Evolutionary conservation across 1,139 yeast species (phyloP), one percentile per base, ranked within the genome.

Genomic region (Suhomyces bokatorum): DNA sequence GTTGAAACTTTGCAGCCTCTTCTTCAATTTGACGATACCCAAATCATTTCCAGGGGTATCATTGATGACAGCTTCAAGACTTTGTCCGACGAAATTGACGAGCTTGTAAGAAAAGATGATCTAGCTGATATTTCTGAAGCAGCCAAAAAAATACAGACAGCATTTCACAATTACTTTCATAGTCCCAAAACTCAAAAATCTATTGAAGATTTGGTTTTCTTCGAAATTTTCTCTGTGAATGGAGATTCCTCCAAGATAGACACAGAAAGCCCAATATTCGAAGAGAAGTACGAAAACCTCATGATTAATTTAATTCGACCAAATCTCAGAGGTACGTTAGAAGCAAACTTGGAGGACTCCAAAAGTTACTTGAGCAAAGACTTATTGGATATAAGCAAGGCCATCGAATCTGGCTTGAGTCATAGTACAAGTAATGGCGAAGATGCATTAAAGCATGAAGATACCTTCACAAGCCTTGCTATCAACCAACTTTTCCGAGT

Each of bases 401-500:
- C 22, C 27, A 32, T 32, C 12, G 35, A 17, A 7, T 15, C 22
- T 4, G 36, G 13, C 14, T 7, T 20, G 8, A 34, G 7, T 11
- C n/a, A 34, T 13, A 13, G 17, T 4, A n/a, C 28, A 12, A 34
- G 17, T 22, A 14, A n/a, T 5, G 13, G 16, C 5, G 6, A 24
- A 20, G 3, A 26, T 22, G 16, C 9, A 20, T 11, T 9, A 12
- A 12, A 31, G 45, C 15, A 39, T 46, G 11, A 20, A 14, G 38
- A 41, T 6, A 33, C 34, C 10, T 42, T 48, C 14, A 46, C 73
- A 46, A 78, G 72, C 47, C 95, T 84, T 36, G 72, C 77, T 2
- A 60, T 85, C 11, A 71, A 81, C 31, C 78, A 77, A 37, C 62
- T 89, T 44, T 90, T 81, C 64, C 77, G 80, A 38, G 73, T 89